phyloP scores from a whole-genome alignment of 352 stramenopile genomes.

The Pythium apleroticum region DNA sequence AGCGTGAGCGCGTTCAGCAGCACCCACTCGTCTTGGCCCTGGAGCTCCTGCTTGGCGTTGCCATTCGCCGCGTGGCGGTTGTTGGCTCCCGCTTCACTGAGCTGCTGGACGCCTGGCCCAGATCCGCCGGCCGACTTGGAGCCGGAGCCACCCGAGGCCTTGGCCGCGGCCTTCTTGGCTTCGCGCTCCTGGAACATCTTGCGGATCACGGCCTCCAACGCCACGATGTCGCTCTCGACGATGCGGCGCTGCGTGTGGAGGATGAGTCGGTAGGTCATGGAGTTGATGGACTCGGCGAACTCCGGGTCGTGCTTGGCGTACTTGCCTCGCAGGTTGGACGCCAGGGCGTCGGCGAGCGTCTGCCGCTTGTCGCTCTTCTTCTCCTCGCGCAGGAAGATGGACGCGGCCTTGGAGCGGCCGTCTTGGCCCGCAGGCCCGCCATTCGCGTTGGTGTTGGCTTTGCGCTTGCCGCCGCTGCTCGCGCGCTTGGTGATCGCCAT shows the following conservation, averaged over 20 bases:
- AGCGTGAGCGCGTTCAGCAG: constrained; percentile 70
- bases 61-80: neutral
- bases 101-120: constrained; percentile 20
- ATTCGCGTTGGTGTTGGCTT: constrained; percentile 6
- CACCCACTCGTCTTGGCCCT: constrained; percentile 69
- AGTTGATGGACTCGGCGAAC: constrained; percentile 56
- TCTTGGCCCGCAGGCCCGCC: no score
- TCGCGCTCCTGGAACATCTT: constrained; percentile 62
- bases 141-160: constrained; percentile 3
- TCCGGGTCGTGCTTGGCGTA: constrained; percentile 57
- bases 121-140: neutral
- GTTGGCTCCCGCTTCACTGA: constrained; percentile 15
- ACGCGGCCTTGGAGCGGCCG: constrained; percentile 35
- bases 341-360: constrained; percentile 51
- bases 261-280: constrained; percentile 54
- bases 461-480: constrained; percentile 20
- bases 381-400: constrained; percentile 45
- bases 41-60: constrained; percentile 28
- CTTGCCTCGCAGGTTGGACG: constrained; percentile 47
- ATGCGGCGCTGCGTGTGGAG: constrained; percentile 51
- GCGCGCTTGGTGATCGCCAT: constrained; percentile 32
- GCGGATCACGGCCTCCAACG: constrained; percentile 58
- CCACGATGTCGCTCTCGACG: constrained; percentile 57
- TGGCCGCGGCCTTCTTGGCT: constrained; percentile 16
- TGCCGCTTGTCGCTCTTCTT: constrained; percentile 63